A percentile compares a stretch with the other conserved stretches of the same genome.
These are phyloP conservation scores for Sphagnum fallax DNA, from an alignment of 228 moss, liverwort and hornwort species.

Conservation along the genomic window DNA sequence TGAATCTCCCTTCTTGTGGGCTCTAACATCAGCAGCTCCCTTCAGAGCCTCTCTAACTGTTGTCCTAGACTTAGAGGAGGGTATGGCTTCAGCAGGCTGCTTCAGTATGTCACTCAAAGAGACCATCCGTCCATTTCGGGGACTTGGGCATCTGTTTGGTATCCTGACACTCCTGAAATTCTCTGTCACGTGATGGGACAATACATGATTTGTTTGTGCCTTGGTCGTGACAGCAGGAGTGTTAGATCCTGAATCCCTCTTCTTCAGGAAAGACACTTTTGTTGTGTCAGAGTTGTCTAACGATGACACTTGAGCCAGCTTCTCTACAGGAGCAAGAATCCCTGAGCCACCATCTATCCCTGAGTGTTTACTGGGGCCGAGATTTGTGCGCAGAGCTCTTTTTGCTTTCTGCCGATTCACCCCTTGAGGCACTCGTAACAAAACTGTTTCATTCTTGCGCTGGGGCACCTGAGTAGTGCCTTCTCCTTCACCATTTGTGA, in stretches of 20 bases:
- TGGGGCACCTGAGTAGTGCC: slow-evolving; percentile 13
- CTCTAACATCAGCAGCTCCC: slow-evolving; percentile 17
- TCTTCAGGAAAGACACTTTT: slow-evolving; percentile 5
- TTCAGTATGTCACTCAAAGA: slow-evolving; percentile 79
- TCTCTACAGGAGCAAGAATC: slow-evolving; percentile 4
- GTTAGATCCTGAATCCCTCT: slow-evolving; percentile 9
- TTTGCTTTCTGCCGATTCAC: slow-evolving; percentile 66
- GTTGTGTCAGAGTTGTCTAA: slow-evolving; percentile 12
- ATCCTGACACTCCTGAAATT: slow-evolving; percentile 45
- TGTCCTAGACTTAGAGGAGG: slow-evolving; percentile 7
- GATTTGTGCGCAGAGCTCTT: slow-evolving; percentile 51
- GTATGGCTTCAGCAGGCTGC: slow-evolving; percentile 26
- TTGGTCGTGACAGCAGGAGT: slow-evolving; percentile 9
- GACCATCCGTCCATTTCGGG: slow-evolving; percentile 70
- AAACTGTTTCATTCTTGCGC: slow-evolving; percentile 38
- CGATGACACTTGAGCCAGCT: slow-evolving; percentile 14
- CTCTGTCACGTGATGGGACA: slow-evolving; percentile 29
- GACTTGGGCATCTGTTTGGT: slow-evolving; percentile 57
- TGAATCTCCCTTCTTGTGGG: slow-evolving; percentile 22
- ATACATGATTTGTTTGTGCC: slow-evolving; percentile 1
- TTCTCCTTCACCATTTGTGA: slow-evolving; percentile 11
- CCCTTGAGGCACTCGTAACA: slow-evolving; percentile 64
- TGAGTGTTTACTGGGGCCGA: slow-evolving; percentile 8
- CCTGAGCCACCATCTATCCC: slow-evolving; percentile 12
- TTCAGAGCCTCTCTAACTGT: slow-evolving; percentile 19